Evolutionary conservation across 2,329 filamentous ascomycete species (phyloP), one percentile per base, ranked within the genome.

Genomic region (Trichoderma pleuroti): DNA sequence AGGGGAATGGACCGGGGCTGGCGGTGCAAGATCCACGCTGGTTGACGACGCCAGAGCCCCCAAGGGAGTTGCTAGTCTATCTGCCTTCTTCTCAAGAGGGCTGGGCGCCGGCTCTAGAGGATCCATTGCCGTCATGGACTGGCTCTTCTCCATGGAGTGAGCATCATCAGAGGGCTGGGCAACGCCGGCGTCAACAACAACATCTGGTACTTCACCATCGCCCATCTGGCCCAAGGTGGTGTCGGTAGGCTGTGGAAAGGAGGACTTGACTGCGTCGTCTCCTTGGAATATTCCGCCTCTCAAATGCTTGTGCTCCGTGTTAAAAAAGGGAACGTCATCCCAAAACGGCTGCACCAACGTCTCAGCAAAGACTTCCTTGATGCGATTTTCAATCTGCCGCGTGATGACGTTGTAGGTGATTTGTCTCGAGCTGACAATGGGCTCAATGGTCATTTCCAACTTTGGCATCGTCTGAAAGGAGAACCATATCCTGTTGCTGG

Each of bases 401-500:
- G 98, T 86, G 69, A 99, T 96, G 71, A 97, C 88, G 2, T 91
- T 93, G 80, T 97, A 98, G 0, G 96, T 98, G 74, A 99, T 97
- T 79, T 98, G 95, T 71, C 95, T 90, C 16, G 94, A 92, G 82
- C 94, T 97, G 64, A 99, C 94, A 75, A 99, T 94, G 4, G 96
- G 96, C 79, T 98, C 94, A 56, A 98, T 93, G n/a, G 89, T 89
- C 86, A 98, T 90, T 72, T 97, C 94, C 83, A 99, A 92, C 77
- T 95, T 94, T 21, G 96, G 96, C 86, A 94, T 93, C n/a, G 90
- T 90, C 78, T 97, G 93, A 78, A 99, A 99, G 1, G 94, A 91
- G 74, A 98, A 89, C 96, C 96, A 99, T n/a, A 97, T 80, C 52
- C 96, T 89, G 79, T 99, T 99, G 80, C 94, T 98, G 0, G 96